These are phyloP conservation scores for Cryptococcus sp. DNA, from an alignment of 1,284 basidiomycete species.

Conservation along the genomic window DNA sequence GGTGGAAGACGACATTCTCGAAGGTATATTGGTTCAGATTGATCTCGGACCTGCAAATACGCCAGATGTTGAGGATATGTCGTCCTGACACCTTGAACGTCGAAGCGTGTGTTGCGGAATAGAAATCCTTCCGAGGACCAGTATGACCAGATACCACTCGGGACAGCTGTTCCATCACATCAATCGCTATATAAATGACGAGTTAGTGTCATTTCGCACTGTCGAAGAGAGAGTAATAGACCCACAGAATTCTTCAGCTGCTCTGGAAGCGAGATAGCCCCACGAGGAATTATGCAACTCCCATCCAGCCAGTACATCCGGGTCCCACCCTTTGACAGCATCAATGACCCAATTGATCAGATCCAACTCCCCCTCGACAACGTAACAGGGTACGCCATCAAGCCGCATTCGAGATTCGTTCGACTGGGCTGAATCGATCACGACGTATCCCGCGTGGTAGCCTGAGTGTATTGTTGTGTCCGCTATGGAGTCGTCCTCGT, in stretches of 20 bases:
- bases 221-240: constrained; percentile 1
- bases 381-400: constrained; percentile 58
- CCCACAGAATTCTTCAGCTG: constrained; percentile 62
- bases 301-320: constrained; percentile 90
- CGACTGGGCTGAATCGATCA: constrained; percentile 53
- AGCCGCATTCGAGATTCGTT: constrained; percentile 25
- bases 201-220: neutral
- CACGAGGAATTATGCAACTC: constrained; percentile 86
- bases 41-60: constrained; percentile 84
- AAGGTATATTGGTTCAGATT: constrained; percentile 80
- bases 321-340: constrained; percentile 74
- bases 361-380: constrained; percentile 74
- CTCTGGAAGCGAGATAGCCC: constrained; percentile 83
- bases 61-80: constrained; percentile 90
- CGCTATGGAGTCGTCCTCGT: constrained; percentile 57
- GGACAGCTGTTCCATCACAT: constrained; percentile 67
- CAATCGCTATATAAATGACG: constrained; percentile 58
- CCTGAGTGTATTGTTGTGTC: constrained; percentile 51
- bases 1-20: constrained; percentile 83
- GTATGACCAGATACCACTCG: constrained; percentile 61
- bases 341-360: constrained; percentile 79
- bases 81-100: constrained; percentile 83
- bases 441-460: constrained; percentile 64
- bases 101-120: constrained; percentile 74
- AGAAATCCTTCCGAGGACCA: constrained; percentile 62